Evolutionary conservation across 495 filamentous ascomycete genomes (phyloP), one percentile per base, ranked within the genome.

Genomic region (Pseudoneurospora amorphoporcata): DNA sequence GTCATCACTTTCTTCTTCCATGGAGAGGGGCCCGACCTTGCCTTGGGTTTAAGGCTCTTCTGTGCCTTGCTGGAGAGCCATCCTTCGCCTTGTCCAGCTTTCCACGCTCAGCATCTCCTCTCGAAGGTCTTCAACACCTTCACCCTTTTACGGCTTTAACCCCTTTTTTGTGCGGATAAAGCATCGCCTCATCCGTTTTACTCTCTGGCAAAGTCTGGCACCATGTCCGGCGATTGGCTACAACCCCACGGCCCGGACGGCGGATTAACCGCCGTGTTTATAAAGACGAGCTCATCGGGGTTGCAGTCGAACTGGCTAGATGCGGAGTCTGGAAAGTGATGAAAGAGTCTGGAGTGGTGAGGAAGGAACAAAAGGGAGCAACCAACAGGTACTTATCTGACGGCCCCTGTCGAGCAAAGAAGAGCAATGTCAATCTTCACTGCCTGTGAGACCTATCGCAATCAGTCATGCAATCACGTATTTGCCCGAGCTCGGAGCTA

Each of bases 1-100:
- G 74, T 69, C 58, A 9, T 69, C 74, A 17, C 35, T 45, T 6
- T 32, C 58, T 5, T 45, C 53, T 35, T 70, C 70, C 12, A 76
- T 76, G 75, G 53, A 69, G 16, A 70, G 70, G 68, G 72, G 75
- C 3, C 75, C 73, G 3, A 69, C 47, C 14, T 72, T 74, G 41
- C 74, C 69, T 41, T 73, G 72, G 73, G 47, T 65, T 8, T 68
- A 45, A 70, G 23, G 2, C 47, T 29, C 0, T 12, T 10, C 0
- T 29, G 19, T 2, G 19, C 5, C 1, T 29, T 23, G 45, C 19
- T 19, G 4, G 45, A 12, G n/a, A 53, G 3, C n/a, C 3, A 7
- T 8, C 23, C 29, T 17, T 5, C 19, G 3, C 3, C 45, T 29
- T 40, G 10, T 40, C 39, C 10, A 9, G 39, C 10, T 12, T 0